A percentile compares a stretch with the other conserved stretches of the same genome.
These are phyloP conservation scores for Cutaneotrichosporon cutaneum DNA, from an alignment of 1,284 basidiomycete genomes.

Conservation along the genomic window DNA sequence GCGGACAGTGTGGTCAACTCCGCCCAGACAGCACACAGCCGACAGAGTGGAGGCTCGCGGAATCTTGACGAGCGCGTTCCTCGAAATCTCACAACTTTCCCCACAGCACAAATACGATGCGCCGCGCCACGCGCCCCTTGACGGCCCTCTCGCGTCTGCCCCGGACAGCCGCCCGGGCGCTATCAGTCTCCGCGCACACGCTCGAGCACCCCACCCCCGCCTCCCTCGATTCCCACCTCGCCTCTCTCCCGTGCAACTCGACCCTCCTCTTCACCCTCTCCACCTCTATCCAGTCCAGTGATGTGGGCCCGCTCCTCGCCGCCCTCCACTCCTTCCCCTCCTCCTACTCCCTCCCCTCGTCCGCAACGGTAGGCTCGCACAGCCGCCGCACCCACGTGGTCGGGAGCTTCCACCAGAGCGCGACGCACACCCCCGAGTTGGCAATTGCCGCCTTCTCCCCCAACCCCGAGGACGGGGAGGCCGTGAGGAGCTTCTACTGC, in stretches of 20 bases:
- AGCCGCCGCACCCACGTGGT: constrained; percentile 24
- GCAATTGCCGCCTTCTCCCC: constrained; percentile 37
- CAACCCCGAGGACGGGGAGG: constrained; percentile 5
- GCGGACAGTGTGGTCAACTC: too few species aligned
- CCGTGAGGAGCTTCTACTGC: constrained; percentile 24
- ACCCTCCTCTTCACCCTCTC: constrained; percentile 38
- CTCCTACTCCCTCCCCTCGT: neutral
- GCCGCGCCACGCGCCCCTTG: neutral
- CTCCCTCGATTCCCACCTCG: constrained; percentile 1
- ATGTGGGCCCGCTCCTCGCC: constrained; percentile 28
- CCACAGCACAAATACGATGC: too few species aligned
- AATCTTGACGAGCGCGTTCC: neutral
- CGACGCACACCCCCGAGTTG: constrained; percentile 30
- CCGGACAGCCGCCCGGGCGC: neutral
- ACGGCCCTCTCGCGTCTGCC: too few species aligned
- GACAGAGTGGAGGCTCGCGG: too few species aligned
- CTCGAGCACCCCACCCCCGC: constrained; percentile 28
- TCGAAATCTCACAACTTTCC: neutral
- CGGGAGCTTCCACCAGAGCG: constrained; percentile 35
- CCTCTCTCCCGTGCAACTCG: constrained; percentile 11
- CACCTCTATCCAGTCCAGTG: constrained; percentile 27
- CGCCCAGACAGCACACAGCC: too few species aligned
- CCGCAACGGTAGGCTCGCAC: neutral
- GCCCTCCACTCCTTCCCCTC: constrained; percentile 20
- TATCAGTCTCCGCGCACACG: constrained; percentile 28